Evolutionary conservation across 371 early-diverging fungal genomes (phyloP).

Genomic region (Fennellomyces sp.): DNA sequence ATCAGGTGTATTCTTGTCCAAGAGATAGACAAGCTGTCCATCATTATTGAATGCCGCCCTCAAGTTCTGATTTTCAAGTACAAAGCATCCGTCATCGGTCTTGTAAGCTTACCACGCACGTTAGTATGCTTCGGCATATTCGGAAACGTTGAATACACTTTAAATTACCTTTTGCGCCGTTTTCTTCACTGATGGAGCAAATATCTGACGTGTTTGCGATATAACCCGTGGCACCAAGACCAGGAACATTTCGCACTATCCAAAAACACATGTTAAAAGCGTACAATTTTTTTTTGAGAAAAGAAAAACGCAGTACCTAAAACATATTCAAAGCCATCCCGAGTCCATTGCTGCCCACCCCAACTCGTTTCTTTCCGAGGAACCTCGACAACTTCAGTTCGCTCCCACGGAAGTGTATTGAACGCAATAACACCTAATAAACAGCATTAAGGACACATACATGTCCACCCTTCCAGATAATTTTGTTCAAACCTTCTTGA

Average conservation of each 20-base stretch:
- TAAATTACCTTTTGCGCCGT: constrained; percentile 23
- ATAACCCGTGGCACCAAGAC: constrained; percentile 33
- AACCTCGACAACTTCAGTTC: constrained; percentile 71
- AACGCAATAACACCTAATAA: constrained; percentile 61
- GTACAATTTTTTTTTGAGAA: not conserved
- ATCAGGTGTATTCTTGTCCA: constrained; percentile 56
- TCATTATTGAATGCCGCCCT: constrained; percentile 67
- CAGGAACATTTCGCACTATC: constrained; percentile 37
- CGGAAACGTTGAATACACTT: not conserved
- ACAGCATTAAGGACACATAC: not conserved
- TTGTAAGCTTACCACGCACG: constrained; percentile 26
- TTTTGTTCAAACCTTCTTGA: not conserved
- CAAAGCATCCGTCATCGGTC: constrained; percentile 33
- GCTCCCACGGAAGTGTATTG: constrained; percentile 84
- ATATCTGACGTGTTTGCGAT: constrained; percentile 8
- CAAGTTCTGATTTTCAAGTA: constrained; percentile 77
- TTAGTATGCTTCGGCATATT: not conserved
- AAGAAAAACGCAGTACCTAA: constrained; percentile 28
- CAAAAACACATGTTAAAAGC: not conserved
- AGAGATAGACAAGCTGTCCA: constrained; percentile 72
- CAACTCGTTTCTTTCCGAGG: constrained; percentile 38
- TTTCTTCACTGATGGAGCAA: constrained; percentile 1
- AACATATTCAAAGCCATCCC: constrained; percentile 49
- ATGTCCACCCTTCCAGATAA: not conserved
- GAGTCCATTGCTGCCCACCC: constrained; percentile 44